Conservation (phyloP, 140 eudicot species). For the Anethum foeniculum region DNA sequence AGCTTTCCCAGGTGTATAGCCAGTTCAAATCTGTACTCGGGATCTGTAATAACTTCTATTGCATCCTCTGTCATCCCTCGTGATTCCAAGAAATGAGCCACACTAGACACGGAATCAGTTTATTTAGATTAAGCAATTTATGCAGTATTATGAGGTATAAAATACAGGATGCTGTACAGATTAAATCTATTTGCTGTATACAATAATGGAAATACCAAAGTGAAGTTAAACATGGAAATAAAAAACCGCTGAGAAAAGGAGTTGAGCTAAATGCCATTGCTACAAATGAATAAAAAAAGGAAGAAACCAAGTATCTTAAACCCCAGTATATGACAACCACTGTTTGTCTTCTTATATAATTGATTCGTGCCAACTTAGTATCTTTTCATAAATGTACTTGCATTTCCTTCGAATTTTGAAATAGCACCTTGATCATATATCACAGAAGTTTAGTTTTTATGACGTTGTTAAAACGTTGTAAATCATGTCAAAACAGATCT, state of each 20-base stretch:
- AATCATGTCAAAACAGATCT: neutral
- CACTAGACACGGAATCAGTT: constrained; percentile 31
- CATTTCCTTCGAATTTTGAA: neutral
- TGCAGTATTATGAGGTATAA: neutral
- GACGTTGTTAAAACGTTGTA: neutral
- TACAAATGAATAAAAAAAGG: neutral
- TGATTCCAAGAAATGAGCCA: constrained; percentile 81
- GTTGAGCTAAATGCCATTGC: neutral
- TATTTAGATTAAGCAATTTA: neutral
- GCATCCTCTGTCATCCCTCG: constrained; percentile 86
- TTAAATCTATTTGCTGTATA: neutral
- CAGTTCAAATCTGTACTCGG: constrained; percentile 79
- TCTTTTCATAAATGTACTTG: neutral
- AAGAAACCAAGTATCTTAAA: neutral
- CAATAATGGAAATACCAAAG: neutral
- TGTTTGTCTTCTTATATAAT: neutral
- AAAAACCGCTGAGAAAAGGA: neutral
- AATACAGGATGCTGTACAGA: too few relatives aligned
- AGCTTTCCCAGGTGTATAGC: constrained; percentile 78
- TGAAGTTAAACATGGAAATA: neutral
- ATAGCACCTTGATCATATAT: neutral
- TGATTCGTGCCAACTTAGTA: neutral
- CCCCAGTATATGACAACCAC: neutral
- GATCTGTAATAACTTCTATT: constrained; percentile 77
- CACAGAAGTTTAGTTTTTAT: neutral